A percentile compares a stretch with the other conserved stretches of the same genome.
These are phyloP conservation scores for Fraxinus americana DNA, from an alignment of 257 asterid species.

Conservation along the genomic window DNA sequence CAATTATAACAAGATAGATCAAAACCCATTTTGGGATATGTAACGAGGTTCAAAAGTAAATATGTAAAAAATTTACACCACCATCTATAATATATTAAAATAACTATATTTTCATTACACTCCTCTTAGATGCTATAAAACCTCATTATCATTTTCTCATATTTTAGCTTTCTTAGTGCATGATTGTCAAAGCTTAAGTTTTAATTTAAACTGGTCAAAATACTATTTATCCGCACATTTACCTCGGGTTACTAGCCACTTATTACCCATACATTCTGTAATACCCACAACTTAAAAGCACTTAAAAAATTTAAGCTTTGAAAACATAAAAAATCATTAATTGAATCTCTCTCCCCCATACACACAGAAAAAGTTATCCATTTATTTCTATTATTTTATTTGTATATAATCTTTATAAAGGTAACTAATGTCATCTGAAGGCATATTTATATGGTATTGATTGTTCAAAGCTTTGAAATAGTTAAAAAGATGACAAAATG, in stretches of 20 bases:
- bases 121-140: neutral
- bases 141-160: neutral
- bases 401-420: neutral
- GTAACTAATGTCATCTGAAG: neutral
- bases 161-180: neutral
- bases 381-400: neutral
- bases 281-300: no score
- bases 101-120: neutral
- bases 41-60: neutral
- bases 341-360: neutral
- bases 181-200: no score
- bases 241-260: no score
- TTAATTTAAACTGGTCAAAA: no score
- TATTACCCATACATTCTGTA: no score
- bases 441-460: neutral
- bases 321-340: neutral
- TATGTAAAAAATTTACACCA: neutral
- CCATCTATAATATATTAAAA: neutral
- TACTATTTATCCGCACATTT: no score
- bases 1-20: conserved; percentile 2
- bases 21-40: neutral
- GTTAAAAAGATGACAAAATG: neutral
- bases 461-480: neutral
- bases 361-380: neutral
- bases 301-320: no score